Evolutionary conservation across 1,284 basidiomycete species (phyloP).

Genomic region (Trametes sp.): DNA sequence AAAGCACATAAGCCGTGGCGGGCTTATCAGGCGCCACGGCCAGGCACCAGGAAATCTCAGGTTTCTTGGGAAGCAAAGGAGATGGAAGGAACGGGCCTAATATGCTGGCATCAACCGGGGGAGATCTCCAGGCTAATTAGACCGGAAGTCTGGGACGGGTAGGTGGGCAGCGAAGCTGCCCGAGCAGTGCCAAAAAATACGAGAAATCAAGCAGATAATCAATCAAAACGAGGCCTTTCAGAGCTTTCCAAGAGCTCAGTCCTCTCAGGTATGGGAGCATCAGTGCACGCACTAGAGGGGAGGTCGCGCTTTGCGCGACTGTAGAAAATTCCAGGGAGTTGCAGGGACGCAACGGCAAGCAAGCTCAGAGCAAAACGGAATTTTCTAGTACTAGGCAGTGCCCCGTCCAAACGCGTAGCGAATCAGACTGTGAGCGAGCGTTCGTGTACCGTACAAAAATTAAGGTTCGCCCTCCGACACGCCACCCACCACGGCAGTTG

Average conservation of each 20-base stretch:
- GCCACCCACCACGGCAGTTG: neutral
- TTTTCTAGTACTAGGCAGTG: neutral
- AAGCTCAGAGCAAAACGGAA: neutral
- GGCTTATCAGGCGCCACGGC: no score
- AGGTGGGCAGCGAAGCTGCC: no score
- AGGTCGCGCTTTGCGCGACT: no score
- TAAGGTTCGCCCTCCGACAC: neutral
- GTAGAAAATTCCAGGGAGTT: neutral
- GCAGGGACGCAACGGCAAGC: neutral
- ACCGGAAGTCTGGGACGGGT: neutral
- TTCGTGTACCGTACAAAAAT: neutral
- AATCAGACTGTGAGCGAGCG: neutral
- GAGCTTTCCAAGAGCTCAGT: no score
- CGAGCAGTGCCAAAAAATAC: no score
- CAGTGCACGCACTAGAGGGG: no score
- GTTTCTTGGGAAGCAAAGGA: neutral
- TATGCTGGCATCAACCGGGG: neutral
- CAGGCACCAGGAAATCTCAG: neutral
- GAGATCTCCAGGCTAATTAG: neutral
- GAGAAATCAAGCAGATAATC: no score
- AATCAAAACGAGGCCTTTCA: no score
- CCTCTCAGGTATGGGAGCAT: no score
- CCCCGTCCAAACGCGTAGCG: neutral
- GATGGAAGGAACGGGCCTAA: neutral
- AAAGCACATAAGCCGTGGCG: no score